Evolutionary conservation across 1,139 yeast genomes (phyloP), one percentile per base, ranked within the genome.

Genomic region (Yamadazyma taylorii): DNA sequence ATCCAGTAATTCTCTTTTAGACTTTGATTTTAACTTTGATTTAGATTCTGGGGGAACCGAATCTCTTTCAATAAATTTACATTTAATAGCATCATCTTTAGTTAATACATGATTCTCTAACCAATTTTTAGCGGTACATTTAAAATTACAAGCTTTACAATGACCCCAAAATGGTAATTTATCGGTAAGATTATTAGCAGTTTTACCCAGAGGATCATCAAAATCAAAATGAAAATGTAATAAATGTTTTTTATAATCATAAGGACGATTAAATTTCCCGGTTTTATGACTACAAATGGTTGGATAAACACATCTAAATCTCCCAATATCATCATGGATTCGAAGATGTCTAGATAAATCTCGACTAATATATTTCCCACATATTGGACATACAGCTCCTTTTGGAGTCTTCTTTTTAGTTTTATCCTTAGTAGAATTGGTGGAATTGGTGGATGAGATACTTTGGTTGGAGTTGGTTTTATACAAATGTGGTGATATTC

Each of bases 261-360:
- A 71, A 2, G 77, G 77, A 30, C 77, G 57, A 48, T 71, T 71
- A 44, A 71, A 71, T 41, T 70, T 60, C 33, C 70, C 68, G 0
- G 75, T 69, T 44, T 68, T 66, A 47, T 71, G 77, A 42, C 58
- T 66, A 51, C 77, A 71, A 60, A 58, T 60, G 14, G 49, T 53
- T 34, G 76, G 75, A 43, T 63, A 71, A 17, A 69, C 70, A 47
- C 77, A 71, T 48, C 65, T 69, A 42, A 71, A 71, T 14, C 77
- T 47, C 2, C 76, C 75, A n/a, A 66, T 53, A 38, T 68, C 74
- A 45, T 71, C 69, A 50, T 71, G 77, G 33, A 67, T 71, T 35
- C 77, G 56, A 61, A 70, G 59, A 47, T 71, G 77, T 33, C 77
- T 52, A 3, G 72, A 68, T 39, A 69, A 55, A 45, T 71, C 77